Conservation (phyloP, 108 stramenopile genomes). For the Chaetoceros muelleri region DNA sequence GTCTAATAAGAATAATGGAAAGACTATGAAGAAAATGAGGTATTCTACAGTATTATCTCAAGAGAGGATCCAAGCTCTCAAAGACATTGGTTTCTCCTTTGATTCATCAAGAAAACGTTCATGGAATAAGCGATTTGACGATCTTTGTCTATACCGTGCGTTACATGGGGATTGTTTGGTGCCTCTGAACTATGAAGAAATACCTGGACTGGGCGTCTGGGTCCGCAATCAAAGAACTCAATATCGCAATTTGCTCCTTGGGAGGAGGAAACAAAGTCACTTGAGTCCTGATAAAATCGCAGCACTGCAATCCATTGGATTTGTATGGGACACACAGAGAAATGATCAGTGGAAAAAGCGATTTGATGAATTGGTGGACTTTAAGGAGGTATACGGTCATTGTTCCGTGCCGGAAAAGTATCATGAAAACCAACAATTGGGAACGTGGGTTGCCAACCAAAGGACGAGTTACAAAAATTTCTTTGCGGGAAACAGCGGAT, state of each 20-base stretch:
- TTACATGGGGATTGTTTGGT: conserved; percentile 23
- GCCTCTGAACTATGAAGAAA: conserved; percentile 1
- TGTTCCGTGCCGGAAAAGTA: conserved; percentile 41
- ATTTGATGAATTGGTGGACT: conserved; percentile 18
- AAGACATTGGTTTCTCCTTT: conserved; percentile 16
- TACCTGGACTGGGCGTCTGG: conserved; percentile 20
- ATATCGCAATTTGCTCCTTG: conserved; percentile 10
- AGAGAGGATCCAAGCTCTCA: conserved; percentile 3
- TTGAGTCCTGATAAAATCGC: conserved; percentile 25
- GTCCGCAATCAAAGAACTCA: conserved; percentile 30
- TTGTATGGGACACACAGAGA: conserved; percentile 11
- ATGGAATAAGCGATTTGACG: conserved; percentile 31
- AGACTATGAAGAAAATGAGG: background rate
- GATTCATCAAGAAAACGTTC: background rate
- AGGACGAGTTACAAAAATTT: conserved; percentile 22
- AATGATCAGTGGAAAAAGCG: conserved; percentile 19
- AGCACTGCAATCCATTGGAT: conserved; percentile 14
- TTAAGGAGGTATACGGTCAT: conserved; percentile 10
- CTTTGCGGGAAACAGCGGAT: conserved; percentile 7
- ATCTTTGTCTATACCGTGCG: conserved; percentile 15
- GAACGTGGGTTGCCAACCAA: conserved; percentile 47
- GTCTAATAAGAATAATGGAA: background rate
- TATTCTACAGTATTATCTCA: background rate
- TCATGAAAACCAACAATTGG: conserved; percentile 16
- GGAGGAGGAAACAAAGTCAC: conserved; percentile 1